Percentiles rank a stretch among this genome's conserved stretches.
Conservation (phyloP, 345 rosid genomes). For the Ceriops decandra region DNA sequence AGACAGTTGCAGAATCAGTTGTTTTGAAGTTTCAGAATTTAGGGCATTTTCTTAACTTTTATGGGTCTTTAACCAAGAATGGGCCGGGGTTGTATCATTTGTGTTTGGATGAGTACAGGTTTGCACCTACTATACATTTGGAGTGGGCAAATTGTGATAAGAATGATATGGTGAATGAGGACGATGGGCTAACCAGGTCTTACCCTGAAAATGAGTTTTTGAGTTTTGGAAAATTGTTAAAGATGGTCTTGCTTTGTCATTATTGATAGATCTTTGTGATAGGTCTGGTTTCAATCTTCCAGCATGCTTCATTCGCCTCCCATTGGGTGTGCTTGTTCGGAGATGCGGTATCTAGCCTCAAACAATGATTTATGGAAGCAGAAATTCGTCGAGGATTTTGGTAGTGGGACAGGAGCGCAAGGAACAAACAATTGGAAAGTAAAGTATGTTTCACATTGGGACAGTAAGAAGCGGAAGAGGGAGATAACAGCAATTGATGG, state of each 20-base stretch:
- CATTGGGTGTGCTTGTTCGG: constrained; percentile 22
- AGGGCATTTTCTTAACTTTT: constrained; percentile 8
- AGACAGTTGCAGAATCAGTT: background rate
- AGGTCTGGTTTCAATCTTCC: constrained; percentile 15
- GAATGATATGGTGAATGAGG: constrained; percentile 4
- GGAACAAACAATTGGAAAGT: constrained; percentile 42
- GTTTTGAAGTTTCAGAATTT: constrained; percentile 9
- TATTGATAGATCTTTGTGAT: constrained; percentile 16
- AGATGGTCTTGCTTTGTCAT: constrained; percentile 20
- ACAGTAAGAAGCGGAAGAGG: constrained; percentile 16
- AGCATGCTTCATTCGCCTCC: constrained; percentile 20
- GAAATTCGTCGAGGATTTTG: constrained; percentile 27
- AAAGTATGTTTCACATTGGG: constrained; percentile 36
- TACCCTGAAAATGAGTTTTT: constrained; percentile 11
- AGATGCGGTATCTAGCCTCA: constrained; percentile 18
- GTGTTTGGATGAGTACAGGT: constrained; percentile 13
- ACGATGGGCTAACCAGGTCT: background rate
- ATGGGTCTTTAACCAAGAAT: background rate
- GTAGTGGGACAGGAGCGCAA: background rate
- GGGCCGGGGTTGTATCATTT: background rate
- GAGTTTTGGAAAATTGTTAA: constrained; percentile 24
- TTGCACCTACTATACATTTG: constrained; percentile 1
- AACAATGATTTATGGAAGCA: constrained; percentile 25
- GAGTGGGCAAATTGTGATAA: constrained; percentile 10
- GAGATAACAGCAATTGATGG: background rate